Percentiles rank a stretch among this genome's conserved stretches.
These are phyloP conservation scores for Craspedostauros australis DNA, from an alignment of 108 stramenopile species.

Conservation along the genomic window DNA sequence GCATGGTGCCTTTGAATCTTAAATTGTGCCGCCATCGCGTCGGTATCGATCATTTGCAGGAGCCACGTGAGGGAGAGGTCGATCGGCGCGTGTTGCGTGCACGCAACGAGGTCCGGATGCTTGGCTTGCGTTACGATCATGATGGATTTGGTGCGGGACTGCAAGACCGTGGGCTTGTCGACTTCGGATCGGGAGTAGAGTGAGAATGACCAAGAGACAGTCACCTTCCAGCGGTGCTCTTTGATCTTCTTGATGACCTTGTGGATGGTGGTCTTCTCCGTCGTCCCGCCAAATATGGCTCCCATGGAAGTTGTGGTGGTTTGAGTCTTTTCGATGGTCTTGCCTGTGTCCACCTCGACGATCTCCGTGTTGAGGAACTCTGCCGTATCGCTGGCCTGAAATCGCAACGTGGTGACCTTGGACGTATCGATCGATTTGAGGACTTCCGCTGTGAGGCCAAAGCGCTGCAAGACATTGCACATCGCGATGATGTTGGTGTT, in stretches of 20 bases:
- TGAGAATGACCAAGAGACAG: neutral
- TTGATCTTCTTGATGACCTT: conserved; percentile 13
- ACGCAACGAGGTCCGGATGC: neutral
- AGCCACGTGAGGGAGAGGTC: conserved; percentile 46
- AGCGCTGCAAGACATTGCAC: conserved; percentile 30
- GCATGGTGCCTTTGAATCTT: conserved; percentile 29
- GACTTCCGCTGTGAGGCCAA: conserved; percentile 31
- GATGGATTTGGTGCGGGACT: conserved; percentile 19
- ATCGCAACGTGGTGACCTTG: conserved; percentile 14
- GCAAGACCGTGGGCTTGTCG: conserved; percentile 16
- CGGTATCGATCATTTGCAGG: conserved; percentile 25
- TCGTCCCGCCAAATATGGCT: neutral
- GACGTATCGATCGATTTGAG: conserved; percentile 10
- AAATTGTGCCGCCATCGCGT: conserved; percentile 6
- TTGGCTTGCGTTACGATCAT: conserved; percentile 27
- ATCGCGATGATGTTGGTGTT: conserved; percentile 39
- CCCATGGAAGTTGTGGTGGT: neutral
- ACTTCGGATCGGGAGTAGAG: conserved; percentile 17
- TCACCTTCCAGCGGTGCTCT: conserved; percentile 41
- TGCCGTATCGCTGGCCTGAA: conserved; percentile 16
- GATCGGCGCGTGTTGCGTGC: conserved; percentile 6
- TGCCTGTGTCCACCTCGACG: conserved; percentile 3
- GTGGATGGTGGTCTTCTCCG: neutral
- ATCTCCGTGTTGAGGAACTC: conserved; percentile 26
- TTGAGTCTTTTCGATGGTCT: neutral